Evolutionary conservation across 176 grass and related monocot species (phyloP), one percentile per base, ranked within the genome.

Genomic region (Thalia dealbata): DNA sequence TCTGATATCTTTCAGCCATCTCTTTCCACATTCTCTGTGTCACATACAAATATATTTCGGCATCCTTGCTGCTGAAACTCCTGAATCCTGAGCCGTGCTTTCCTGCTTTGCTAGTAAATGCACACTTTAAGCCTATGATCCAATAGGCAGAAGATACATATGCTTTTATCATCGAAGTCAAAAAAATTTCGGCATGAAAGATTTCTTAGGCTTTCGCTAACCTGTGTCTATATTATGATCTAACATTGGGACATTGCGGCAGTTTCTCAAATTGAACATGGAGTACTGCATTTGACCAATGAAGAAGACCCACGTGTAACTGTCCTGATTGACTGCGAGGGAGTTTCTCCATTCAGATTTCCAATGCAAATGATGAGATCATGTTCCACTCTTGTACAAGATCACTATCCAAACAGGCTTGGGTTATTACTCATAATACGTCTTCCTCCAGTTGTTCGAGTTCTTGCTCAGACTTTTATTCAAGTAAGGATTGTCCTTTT

Each of bases 231-330:
- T 30, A 54, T 52, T 52, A 52, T 52, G 22, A 14, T 19, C 30
- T 67, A 21, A 42, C 11, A 42, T 67, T 67, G 15, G 30, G 30
- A 14, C 14, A 67, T 67, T 67, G 18, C 52, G 86, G 45, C 77
- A 99, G 95, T 99, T 88, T 99, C 90, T 78, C 90, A 99, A 82
- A 85, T 99, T 55, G 90, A 99, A 59, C 79, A 91, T 79, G 95
- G 95, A 30, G 68, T 83, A 70, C 32, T 78, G 83, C 79, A 88
- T 81, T 86, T 99, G 81, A 82, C 25, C 74, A 91, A 88, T 51
- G 74, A 91, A 81, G 90, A 92, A 66, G 85, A 93, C 79, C 88
- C 85, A 26, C 81, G 76, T 70, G 87, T 99, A 60, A 93, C 87
- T 12, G 90, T 99, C 73, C 75, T 99, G 69, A 77, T 99, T 87